These are phyloP conservation scores for Medicago arabica DNA, from an alignment of 306 rosid species.

Conservation along the genomic window DNA sequence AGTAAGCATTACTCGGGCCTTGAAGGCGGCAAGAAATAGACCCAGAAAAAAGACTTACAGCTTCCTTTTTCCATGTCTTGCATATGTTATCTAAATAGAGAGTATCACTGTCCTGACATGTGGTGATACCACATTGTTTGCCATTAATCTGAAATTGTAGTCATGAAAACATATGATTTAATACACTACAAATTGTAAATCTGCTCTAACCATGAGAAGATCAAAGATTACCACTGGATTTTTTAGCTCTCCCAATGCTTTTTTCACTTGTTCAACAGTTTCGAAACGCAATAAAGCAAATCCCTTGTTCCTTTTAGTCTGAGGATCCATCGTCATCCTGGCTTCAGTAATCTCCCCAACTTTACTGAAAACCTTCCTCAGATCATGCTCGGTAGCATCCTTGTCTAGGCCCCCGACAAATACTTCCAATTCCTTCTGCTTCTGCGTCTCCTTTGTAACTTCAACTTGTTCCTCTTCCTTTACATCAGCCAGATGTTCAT, in stretches of 20 bases:
- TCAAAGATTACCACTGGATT: conserved; percentile 80
- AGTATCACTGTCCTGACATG: conserved; percentile 85
- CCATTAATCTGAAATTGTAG: conserved; percentile 90
- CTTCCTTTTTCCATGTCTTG: conserved; percentile 91
- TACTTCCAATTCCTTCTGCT: conserved; percentile 87
- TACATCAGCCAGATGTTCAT: conserved; percentile 61
- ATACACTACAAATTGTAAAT: conserved; percentile 37
- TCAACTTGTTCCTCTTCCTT: conserved; percentile 72
- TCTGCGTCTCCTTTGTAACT: conserved; percentile 76
- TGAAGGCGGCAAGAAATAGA: conserved; percentile 34
- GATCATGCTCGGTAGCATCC: conserved; percentile 83
- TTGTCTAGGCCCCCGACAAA: conserved; percentile 97
- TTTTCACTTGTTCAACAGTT: conserved; percentile 83
- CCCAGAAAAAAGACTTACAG: conserved; percentile 69
- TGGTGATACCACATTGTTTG: conserved; percentile 90
- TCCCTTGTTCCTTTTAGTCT: conserved; percentile 91
- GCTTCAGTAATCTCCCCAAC: conserved; percentile 88
- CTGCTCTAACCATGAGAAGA: conserved; percentile 45
- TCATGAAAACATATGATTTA: conserved; percentile 48
- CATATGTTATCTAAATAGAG: conserved; percentile 91
- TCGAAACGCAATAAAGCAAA: conserved; percentile 93
- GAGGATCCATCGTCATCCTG: conserved; percentile 85
- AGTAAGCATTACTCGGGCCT: conserved; percentile 34
- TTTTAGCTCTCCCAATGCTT: conserved; percentile 82
- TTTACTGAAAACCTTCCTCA: conserved; percentile 71